Percentiles rank a stretch among this genome's conserved stretches.
Conservation (phyloP, 441 rosid genomes). For the Syzygium syzygioides region DNA sequence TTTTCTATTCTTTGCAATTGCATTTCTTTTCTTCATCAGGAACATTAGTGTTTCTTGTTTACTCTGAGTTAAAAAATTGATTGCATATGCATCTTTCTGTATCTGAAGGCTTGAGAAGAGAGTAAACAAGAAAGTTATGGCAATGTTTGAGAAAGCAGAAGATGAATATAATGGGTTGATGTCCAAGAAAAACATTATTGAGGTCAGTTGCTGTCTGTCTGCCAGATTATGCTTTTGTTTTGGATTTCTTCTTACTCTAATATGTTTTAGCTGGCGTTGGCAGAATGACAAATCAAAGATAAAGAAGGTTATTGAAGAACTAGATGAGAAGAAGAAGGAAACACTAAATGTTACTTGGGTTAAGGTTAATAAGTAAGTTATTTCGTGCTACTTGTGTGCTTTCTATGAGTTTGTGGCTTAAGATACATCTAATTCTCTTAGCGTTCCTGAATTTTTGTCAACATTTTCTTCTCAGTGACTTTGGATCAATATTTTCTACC, state of each 20-base stretch:
- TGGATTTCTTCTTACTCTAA: slow-evolving; percentile 6
- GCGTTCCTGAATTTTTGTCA: not conserved
- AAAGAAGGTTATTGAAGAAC: slow-evolving; percentile 94
- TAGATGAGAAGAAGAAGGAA: slow-evolving; percentile 98
- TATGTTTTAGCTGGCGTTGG: not conserved
- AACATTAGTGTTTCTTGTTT: not conserved
- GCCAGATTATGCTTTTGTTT: slow-evolving; percentile 3
- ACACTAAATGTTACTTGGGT: slow-evolving; percentile 98
- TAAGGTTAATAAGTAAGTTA: slow-evolving; percentile 83
- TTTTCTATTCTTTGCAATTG: not conserved
- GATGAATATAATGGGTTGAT: slow-evolving; percentile 94
- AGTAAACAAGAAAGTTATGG: slow-evolving; percentile 98
- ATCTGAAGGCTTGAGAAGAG: slow-evolving; percentile 83
- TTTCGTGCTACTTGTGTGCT: not conserved
- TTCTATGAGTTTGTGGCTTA: not conserved
- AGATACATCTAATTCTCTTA: not conserved
- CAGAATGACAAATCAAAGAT: slow-evolving; percentile 96
- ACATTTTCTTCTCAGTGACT: slow-evolving; percentile 52
- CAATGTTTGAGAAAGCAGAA: slow-evolving; percentile 99
- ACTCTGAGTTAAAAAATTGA: not conserved
- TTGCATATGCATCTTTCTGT: slow-evolving; percentile 4
- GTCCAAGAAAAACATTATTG: slow-evolving; percentile 91
- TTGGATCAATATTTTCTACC: slow-evolving; percentile 96
- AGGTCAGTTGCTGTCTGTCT: slow-evolving; percentile 43
- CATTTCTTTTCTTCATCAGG: not conserved